Evolutionary conservation across 1,139 yeast species (phyloP), one percentile per base, ranked within the genome.

Genomic region (Debaryomycetaceae sp.): DNA sequence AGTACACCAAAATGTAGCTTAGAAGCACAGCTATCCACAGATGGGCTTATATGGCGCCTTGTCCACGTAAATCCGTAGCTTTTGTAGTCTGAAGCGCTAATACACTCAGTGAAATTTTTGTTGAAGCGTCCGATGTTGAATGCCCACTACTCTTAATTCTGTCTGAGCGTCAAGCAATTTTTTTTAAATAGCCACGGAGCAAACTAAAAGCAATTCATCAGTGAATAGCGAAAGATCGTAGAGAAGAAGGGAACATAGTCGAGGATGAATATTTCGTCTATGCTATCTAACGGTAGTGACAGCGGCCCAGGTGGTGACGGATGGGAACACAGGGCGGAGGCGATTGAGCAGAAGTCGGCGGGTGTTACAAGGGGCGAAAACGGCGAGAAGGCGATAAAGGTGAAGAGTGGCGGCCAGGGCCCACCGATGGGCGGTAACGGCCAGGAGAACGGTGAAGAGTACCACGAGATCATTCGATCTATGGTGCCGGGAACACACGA

Each of bases 221-320:
- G 2, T 27, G 8, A 27, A 27, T 27, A 27, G 8, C 11, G 31
- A 27, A 7, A 8, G 31, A 11, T 27, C 8, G 31, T 27, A 27
- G 8, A 27, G 31, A 27, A 31, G 35, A 40, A 40, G 45, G 37
- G 35, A 24, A 36, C 31, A 36, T 31, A 39, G 34, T 39, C 22
- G 27, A 43, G 34, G 41, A 70, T 70, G 76, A 70, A 70, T 56
- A 69, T 70, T 46, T 68, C 73, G 14, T 70, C 75, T 33, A 70
- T 70, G 71, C 62, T 70, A 56, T 66, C 74, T 36, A 60, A 54
- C 45, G 70, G 63, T 48, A 51, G 50, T 42, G 49, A 45, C 27
- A 48, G 55, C 24, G 47, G 52, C 7, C 45, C 57, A 9, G 53
- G 48, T 23, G 42, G 31, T 8, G 42, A 40, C 9, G 34, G 17